Percentiles rank a stretch among this genome's conserved stretches.
Evolutionary conservation across 768 basidiomycete genomes (phyloP).

Genomic region (Lactarius deliciosus): DNA sequence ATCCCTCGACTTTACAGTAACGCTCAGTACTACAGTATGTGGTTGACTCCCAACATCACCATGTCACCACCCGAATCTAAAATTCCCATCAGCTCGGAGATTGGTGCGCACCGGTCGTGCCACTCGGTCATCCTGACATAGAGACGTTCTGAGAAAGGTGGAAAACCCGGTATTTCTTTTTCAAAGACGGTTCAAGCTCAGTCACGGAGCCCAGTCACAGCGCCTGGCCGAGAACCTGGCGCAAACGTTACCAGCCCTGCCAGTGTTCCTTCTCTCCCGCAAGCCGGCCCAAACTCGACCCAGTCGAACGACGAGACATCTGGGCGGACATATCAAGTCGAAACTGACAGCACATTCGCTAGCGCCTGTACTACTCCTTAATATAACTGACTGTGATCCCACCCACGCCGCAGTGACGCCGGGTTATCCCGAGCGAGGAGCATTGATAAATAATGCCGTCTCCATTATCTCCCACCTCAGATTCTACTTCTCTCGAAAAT

Average conservation of each 20-base stretch:
- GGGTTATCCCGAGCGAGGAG: neutral
- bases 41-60: too few relatives aligned
- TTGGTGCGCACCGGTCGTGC: neutral
- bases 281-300: too few relatives aligned
- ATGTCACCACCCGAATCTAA: neutral
- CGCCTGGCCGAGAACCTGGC: neutral
- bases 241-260: neutral
- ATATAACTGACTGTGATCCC: neutral
- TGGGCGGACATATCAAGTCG: too few relatives aligned
- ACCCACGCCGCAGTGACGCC: neutral
- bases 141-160: neutral
- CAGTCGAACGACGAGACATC: too few relatives aligned
- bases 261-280: too few relatives aligned
- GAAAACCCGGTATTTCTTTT: neutral
- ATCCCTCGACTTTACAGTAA: too few relatives aligned
- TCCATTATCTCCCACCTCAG: neutral
- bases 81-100: neutral
- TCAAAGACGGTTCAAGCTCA: neutral
- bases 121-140: neutral
- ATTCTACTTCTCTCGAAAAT: slow-evolving; percentile 28
- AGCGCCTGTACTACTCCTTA: neutral
- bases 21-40: too few relatives aligned
- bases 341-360: too few relatives aligned
- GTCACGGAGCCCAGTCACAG: too few relatives aligned
- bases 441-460: neutral